phyloP scores from a whole-genome alignment of 2,329 filamentous ascomycete species.

The Lanzia echinophila region DNA sequence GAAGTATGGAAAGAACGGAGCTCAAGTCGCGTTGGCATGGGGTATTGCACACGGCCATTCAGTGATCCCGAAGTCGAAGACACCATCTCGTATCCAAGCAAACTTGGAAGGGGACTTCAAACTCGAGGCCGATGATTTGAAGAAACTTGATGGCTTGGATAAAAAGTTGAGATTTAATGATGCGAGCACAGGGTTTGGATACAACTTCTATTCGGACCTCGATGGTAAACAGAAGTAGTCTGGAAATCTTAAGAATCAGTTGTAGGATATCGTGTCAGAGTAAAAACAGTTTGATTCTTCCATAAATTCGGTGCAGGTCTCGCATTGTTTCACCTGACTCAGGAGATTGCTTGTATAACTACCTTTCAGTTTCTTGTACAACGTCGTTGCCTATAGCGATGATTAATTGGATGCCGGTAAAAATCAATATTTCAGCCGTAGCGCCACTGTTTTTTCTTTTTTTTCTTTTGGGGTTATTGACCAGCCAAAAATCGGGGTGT shows the following conservation, averaged over 20 bases:
- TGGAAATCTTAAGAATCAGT: neutral
- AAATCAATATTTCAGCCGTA: neutral
- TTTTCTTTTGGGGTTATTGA: too few relatives aligned
- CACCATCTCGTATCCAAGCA: slow-evolving; percentile 49
- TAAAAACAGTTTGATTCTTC: neutral
- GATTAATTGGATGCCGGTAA: neutral
- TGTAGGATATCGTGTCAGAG: too few relatives aligned
- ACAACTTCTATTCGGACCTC: slow-evolving; percentile 51
- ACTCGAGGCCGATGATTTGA: slow-evolving; percentile 49
- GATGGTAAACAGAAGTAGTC: slow-evolving; percentile 43
- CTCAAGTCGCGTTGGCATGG: slow-evolving; percentile 55
- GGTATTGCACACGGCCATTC: slow-evolving; percentile 49
- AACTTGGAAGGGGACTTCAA: slow-evolving; percentile 61
- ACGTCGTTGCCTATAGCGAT: neutral
- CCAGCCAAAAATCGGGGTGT: too few relatives aligned
- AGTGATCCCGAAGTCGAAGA: slow-evolving; percentile 59
- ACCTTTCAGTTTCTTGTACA: neutral
- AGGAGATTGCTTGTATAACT: neutral
- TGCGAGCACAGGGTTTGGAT: slow-evolving; percentile 47
- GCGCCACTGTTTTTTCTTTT: neutral
- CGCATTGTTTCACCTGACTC: neutral
- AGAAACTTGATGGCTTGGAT: slow-evolving; percentile 44
- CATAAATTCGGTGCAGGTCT: neutral
- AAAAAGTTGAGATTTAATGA: slow-evolving; percentile 59
- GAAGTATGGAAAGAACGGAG: slow-evolving; percentile 48